Evolutionary conservation across 345 rosid genomes (phyloP), one percentile per base, ranked within the genome.

Genomic region (Triadica sebifera): DNA sequence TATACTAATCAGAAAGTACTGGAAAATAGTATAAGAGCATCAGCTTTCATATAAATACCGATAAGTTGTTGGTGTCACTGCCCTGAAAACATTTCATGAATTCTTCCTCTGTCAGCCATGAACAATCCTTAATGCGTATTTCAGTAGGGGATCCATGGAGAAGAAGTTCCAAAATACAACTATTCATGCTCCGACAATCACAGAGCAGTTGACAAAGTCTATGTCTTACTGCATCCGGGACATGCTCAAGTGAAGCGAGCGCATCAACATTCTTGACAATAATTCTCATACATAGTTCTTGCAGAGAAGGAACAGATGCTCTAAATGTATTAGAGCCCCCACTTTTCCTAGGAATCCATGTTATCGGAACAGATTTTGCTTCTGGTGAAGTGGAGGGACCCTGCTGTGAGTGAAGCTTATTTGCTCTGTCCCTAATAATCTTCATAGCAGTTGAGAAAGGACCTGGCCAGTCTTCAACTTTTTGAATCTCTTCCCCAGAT

Each of bases 361-460:
- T 66, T 47, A 87, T 74, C 15, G 88, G 72, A 8, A 72, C 75
- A 71, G 80, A 39, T 64, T 59, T 79, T 62, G 56, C 68, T 56
- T 81, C 78, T 59, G 49, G 73, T 19, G 71, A 58, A 74, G 77
- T 7, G 41, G 47, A 43, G 25, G 41, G 11, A 65, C 79, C 74
- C 55, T 46, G 61, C 64, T 3, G 70, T 51, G 74, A 22, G 56
- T 58, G 80, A 64, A 65, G 17, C 49, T 84, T 86, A 15, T 78
- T 83, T 47, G 67, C 77, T 57, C 99, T 84, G 53, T 91, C 98
- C 84, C 84, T 85, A 11, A 94, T 90, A 46, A 94, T 92, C 76
- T 87, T 93, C 99, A 91, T 86, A 56, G 97, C 99, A 74, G 99
- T 91, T 49, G 99, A 89, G 82, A 92, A 94, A 16, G 99, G 98